phyloP scores from a whole-genome alignment of 257 asterid species.

The Solanum raphanifolium region DNA sequence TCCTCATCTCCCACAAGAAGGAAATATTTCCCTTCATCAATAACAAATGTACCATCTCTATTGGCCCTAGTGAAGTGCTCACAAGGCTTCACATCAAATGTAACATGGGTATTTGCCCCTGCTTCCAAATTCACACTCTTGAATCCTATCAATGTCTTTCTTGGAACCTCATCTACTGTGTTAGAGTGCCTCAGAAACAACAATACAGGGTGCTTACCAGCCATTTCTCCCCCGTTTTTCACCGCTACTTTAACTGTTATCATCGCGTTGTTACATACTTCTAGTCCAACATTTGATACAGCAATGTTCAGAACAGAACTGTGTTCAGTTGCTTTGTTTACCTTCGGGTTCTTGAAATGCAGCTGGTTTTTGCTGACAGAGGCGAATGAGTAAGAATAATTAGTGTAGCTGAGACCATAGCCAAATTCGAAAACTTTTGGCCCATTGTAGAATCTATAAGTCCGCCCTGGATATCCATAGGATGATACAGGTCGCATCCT shows the following conservation, averaged over 20 bases:
- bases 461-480: conserved; percentile 57
- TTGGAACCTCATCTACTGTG: conserved; percentile 16
- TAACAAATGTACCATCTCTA: conserved; percentile 28
- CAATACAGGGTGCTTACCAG: conserved; percentile 41
- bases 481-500: conserved; percentile 59
- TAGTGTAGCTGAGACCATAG: conserved; percentile 62
- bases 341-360: background rate
- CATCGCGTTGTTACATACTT: conserved; percentile 13
- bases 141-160: conserved; percentile 43
- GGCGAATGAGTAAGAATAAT: conserved; percentile 25
- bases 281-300: conserved; percentile 22
- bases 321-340: background rate
- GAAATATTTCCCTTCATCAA: conserved; percentile 33
- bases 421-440: conserved; percentile 50
- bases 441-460: conserved; percentile 59
- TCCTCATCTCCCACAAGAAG: conserved; percentile 37
- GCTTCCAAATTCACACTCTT: conserved; percentile 27
- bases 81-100: conserved; percentile 35
- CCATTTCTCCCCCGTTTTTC: conserved; percentile 28
- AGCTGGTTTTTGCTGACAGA: conserved; percentile 20
- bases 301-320: conserved; percentile 1
- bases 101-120: conserved; percentile 18
- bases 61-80: conserved; percentile 37
- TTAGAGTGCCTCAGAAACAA: conserved; percentile 22
- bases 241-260: conserved; percentile 30